These are phyloP conservation scores for Fimicolochytrium jonesii DNA, from an alignment of 192 early-diverging fungal genomes.

Conservation along the genomic window DNA sequence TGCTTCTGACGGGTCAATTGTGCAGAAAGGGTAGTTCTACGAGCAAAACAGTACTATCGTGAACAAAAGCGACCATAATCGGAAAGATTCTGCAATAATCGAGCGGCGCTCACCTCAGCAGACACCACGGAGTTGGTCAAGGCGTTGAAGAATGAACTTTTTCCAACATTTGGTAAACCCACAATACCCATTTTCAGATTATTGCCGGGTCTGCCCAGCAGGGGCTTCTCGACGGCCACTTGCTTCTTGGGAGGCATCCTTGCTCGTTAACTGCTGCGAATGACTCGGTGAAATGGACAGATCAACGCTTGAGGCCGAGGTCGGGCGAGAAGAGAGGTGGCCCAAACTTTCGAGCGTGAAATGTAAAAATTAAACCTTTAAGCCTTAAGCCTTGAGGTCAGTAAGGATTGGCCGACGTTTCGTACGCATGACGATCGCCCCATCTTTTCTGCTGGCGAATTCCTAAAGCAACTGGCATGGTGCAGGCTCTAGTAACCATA, in stretches of 20 bases:
- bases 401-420: too few species aligned
- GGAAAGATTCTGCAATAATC: background rate
- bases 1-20: conserved; percentile 76
- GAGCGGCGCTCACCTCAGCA: conserved; percentile 6
- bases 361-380: too few species aligned
- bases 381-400: too few species aligned
- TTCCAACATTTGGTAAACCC: conserved; percentile 91
- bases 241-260: conserved; percentile 14
- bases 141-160: conserved; percentile 42
- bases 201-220: conserved; percentile 29
- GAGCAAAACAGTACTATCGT: background rate
- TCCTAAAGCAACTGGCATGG: too few species aligned
- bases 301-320: too few species aligned
- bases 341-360: too few species aligned
- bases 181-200: conserved; percentile 63
- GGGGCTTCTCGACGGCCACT: background rate
- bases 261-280: too few species aligned
- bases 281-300: too few species aligned
- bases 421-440: too few species aligned
- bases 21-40: conserved; percentile 47
- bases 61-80: background rate
- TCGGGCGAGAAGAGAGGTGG: too few species aligned
- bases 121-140: conserved; percentile 23
- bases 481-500: too few species aligned
- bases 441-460: too few species aligned